Base-by-base conservation (phyloP, 2,329 filamentous ascomycete genomes). In the Hypocrella siamensis region DNA sequence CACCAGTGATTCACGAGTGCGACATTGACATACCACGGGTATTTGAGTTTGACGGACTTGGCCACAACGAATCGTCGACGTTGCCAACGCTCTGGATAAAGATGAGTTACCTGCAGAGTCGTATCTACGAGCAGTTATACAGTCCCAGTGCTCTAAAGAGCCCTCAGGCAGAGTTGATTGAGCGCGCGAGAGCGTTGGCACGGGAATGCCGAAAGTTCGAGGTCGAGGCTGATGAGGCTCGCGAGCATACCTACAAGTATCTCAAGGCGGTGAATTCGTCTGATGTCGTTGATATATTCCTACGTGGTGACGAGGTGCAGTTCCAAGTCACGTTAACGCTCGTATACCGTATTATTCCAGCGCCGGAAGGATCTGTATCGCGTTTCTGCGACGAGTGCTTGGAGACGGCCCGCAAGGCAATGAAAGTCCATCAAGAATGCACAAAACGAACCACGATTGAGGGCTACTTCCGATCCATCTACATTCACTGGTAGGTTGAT, bases 61-160 rank as follows among this genome's bases (percentile, higher is more conserved):
- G 46, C 18, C 40, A 45, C 11, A 36, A 46, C 2, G 49, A 49
- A 22, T 46, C 44, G 1, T 44, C 43, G 6, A 46, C 50, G 6
- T 51, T 73, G 17, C 63, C 69, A 17, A 48, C 55, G 9, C 49
- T 64, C 22, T 77, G 71, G 70, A 60, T 75, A 26, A 56, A 56
- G 17, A 57, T 70, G 6, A 63, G 67, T 7, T 61, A 60, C 17
- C 57, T 79, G 8, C 66, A 75, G 38, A 68, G 70, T 11, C 56
- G 65, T 11, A 62, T 73, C 5, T 79, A 78, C 40, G 63, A 71
- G 40, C 53, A 65, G 30, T 30, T 61, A 49, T 78, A 77, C 40
- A 65, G 63, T 36, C 61, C 63, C 1, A 49, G 54, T 6, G 62
- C 64, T 3, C 43, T 67, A 26, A 47, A 49, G 2, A 48, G 51